phyloP scores from a whole-genome alignment of 805 yeast species.

The Pichia pseudocactophila region DNA sequence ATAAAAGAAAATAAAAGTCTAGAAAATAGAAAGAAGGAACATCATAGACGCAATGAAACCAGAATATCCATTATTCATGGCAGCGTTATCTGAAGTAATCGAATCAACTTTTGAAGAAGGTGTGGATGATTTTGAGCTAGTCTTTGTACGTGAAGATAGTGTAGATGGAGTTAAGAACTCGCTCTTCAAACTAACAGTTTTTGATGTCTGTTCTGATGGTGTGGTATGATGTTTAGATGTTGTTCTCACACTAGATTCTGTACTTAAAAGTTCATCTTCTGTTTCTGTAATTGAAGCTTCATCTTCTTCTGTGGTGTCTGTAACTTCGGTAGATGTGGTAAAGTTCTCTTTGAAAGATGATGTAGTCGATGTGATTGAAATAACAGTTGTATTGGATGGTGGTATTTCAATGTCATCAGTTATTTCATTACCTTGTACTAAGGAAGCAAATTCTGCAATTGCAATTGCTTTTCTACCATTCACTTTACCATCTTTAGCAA shows the following conservation, averaged over 20 bases:
- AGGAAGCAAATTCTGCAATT: slow-evolving; percentile 32
- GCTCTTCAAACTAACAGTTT: neutral
- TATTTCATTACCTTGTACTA: slow-evolving; percentile 24
- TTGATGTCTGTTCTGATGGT: neutral
- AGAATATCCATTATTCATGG: neutral
- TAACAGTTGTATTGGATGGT: neutral
- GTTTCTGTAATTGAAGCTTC: neutral
- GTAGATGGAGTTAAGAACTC: neutral
- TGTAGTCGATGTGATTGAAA: neutral
- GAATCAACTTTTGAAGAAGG: neutral
- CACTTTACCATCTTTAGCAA: slow-evolving; percentile 48
- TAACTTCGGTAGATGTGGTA: neutral
- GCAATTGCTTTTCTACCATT: slow-evolving; percentile 49
- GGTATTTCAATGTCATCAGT: neutral
- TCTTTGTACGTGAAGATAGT: too few species aligned
- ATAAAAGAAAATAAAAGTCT: too few species aligned
- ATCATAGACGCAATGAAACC: neutral
- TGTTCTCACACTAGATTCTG: neutral
- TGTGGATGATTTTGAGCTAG: neutral
- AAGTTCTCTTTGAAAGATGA: neutral
- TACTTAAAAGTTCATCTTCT: neutral
- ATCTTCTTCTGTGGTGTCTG: neutral
- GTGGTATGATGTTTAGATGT: neutral
- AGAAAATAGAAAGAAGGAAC: neutral
- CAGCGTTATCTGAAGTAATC: neutral